Percentiles rank a stretch among this genome's conserved stretches.
Evolutionary conservation across 441 rosid genomes (phyloP).

Genomic region (Pelargonium fulgidum): DNA sequence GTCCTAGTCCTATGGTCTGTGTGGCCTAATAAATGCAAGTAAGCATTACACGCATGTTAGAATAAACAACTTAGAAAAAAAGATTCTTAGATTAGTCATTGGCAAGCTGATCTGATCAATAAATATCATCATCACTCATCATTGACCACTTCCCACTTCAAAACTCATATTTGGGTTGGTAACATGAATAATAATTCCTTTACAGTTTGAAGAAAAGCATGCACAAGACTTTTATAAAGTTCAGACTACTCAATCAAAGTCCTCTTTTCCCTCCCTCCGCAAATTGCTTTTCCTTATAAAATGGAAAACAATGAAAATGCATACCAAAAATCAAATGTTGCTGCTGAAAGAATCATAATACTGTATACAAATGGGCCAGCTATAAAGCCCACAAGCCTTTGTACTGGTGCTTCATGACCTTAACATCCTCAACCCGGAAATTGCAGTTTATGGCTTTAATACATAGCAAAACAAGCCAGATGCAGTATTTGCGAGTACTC

Average conservation of each 20-base stretch:
- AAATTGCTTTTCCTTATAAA: slow-evolving; percentile 1
- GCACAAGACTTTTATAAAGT: background rate
- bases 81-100: background rate
- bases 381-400: slow-evolving; percentile 86
- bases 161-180: background rate
- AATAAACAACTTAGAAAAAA: too few species aligned
- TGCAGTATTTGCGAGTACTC: background rate
- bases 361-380: slow-evolving; percentile 94
- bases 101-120: background rate
- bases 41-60: too few species aligned
- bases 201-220: slow-evolving; percentile 1
- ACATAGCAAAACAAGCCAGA: slow-evolving; percentile 11
- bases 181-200: background rate
- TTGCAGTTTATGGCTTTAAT: slow-evolving; percentile 14
- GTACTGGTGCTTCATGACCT: slow-evolving; percentile 89
- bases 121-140: too few species aligned
- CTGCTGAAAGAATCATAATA: slow-evolving; percentile 74
- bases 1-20: too few species aligned
- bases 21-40: too few species aligned
- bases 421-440: slow-evolving; percentile 87
- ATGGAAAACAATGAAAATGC: slow-evolving; percentile 18
- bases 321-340: slow-evolving; percentile 88
- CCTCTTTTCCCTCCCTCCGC: background rate
- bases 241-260: background rate
- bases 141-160: background rate